A percentile compares a stretch with the other conserved stretches of the same genome.
Conservation (phyloP, 768 basidiomycete genomes). For the Boletus reticuloceps region DNA sequence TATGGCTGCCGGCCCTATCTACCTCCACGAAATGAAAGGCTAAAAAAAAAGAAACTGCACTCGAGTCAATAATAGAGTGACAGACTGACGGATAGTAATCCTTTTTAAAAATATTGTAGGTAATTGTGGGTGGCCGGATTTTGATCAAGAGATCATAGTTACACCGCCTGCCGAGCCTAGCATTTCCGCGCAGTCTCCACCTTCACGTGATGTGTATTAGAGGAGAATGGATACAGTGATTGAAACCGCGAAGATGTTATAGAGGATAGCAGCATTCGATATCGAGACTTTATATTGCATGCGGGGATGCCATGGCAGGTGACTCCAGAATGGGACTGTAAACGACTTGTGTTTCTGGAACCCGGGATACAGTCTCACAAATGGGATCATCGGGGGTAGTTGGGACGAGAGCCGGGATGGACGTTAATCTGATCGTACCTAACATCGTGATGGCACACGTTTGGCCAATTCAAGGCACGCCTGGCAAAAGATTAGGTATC, state of each 20-base stretch:
- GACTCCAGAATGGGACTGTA: not conserved
- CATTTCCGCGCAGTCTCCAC: not conserved
- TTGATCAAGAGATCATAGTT: not conserved
- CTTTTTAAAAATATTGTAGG: not conserved
- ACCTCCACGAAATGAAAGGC: not conserved
- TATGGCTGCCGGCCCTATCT: not conserved
- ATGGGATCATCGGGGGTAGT: not conserved
- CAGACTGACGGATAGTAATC: not conserved
- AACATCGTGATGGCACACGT: too few species aligned
- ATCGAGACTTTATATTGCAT: not conserved
- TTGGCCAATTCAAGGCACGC: too few species aligned
- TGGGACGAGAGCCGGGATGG: not conserved
- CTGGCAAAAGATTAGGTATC: too few species aligned
- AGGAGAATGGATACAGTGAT: not conserved
- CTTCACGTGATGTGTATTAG: not conserved
- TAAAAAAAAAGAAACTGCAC: not conserved
- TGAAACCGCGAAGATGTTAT: constrained; percentile 4
- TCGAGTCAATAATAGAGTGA: not conserved
- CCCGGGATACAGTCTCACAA: not conserved
- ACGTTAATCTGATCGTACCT: not conserved
- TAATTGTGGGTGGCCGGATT: not conserved
- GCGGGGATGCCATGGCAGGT: not conserved
- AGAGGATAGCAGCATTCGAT: not conserved
- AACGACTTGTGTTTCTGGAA: not conserved
- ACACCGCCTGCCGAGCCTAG: not conserved